These are phyloP conservation scores for Camelina hispida DNA, from an alignment of 345 rosid species.

Conservation along the genomic window DNA sequence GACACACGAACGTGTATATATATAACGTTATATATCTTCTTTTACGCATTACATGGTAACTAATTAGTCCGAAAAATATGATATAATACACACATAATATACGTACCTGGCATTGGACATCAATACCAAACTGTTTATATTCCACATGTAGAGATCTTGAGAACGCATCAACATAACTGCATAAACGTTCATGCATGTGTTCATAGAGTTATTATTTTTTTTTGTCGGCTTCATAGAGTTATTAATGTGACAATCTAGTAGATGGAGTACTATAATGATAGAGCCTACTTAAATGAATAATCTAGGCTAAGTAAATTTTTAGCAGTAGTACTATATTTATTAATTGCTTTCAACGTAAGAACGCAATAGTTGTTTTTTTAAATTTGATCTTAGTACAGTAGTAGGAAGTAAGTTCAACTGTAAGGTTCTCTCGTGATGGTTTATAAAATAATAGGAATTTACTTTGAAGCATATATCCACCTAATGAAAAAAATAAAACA, in stretches of 20 bases:
- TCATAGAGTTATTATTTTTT: background rate
- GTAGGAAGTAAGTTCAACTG: too few species aligned
- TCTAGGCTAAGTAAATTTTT: background rate
- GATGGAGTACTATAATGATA: background rate
- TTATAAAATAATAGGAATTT: too few species aligned
- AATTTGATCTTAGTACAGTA: too few species aligned
- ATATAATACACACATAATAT: background rate
- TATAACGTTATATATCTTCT: background rate
- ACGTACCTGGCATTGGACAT: constrained; percentile 87
- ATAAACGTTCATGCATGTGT: constrained; percentile 1
- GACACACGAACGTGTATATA: background rate
- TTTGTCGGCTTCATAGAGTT: background rate
- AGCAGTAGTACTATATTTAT: too few species aligned
- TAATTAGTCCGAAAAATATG: background rate
- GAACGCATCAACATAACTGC: constrained; percentile 70
- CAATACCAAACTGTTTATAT: constrained; percentile 68
- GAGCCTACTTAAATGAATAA: background rate
- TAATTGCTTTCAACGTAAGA: background rate
- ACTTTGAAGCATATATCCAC: too few species aligned
- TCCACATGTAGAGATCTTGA: constrained; percentile 80
- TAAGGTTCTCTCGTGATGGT: too few species aligned
- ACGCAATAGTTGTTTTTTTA: background rate
- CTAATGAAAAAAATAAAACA: too few species aligned
- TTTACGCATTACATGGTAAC: background rate
- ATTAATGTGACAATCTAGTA: background rate